A percentile compares a stretch with the other conserved stretches of the same genome.
Evolutionary conservation across 2,329 filamentous ascomycete species (phyloP).

Genomic region (Trichoderma atroviride): DNA sequence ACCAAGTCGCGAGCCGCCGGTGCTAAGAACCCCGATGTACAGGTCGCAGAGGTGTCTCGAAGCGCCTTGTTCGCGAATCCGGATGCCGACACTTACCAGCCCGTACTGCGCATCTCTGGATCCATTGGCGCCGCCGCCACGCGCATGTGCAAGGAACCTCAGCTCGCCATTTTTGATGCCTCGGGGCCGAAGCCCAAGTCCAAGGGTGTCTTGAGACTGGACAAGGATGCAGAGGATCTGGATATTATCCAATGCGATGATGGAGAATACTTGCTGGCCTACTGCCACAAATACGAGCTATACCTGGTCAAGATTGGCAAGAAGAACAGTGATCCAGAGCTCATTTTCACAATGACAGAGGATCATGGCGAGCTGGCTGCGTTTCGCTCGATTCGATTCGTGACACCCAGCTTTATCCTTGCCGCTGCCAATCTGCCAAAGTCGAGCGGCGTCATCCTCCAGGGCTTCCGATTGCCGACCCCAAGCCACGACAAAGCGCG

Average conservation of each 20-base stretch:
- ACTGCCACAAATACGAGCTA: conserved; percentile 76
- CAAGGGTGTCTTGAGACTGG: conserved; percentile 54
- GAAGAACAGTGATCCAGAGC: conserved; percentile 50
- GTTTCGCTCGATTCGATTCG: conserved; percentile 62
- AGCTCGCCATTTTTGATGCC: conserved; percentile 77
- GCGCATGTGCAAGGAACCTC: conserved; percentile 71
- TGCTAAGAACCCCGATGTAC: conserved; percentile 37
- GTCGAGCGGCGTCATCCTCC: conserved; percentile 58
- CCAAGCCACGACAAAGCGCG: conserved; percentile 46
- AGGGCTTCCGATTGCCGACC: conserved; percentile 58
- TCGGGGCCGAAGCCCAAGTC: conserved; percentile 51
- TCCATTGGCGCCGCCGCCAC: conserved; percentile 79
- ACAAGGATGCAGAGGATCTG: conserved; percentile 66
- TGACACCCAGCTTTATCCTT: conserved; percentile 60
- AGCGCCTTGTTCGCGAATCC: conserved; percentile 54
- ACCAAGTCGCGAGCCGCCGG: conserved; percentile 40
- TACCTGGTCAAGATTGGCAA: conserved; percentile 64
- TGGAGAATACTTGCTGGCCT: conserved; percentile 69
- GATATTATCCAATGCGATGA: conserved; percentile 63
- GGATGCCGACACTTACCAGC: conserved; percentile 60
- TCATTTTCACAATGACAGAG: conserved; percentile 60
- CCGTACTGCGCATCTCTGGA: conserved; percentile 59
- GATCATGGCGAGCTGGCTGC: conserved; percentile 51
- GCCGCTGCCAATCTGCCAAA: conserved; percentile 62
- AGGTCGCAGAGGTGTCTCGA: conserved; percentile 56